Conservation (phyloP, 345 rosid genomes). For the Bruguiera gymnorhiza region DNA sequence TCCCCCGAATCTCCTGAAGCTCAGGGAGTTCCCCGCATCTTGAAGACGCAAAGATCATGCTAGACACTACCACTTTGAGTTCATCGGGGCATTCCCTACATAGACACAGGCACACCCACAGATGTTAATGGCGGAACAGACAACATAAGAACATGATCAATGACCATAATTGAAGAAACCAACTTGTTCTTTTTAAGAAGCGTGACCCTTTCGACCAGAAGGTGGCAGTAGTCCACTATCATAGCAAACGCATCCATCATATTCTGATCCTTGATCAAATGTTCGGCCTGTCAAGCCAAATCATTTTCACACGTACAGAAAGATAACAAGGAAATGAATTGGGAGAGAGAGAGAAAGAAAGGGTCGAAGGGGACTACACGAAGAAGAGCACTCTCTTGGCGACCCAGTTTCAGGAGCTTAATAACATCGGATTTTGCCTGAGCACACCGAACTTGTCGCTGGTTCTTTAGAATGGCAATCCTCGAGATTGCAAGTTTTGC, state of each 20-base stretch:
- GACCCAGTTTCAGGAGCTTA: slow-evolving; percentile 48
- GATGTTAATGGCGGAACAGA: too few relatives aligned
- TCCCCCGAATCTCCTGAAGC: slow-evolving; percentile 38
- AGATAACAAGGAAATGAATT: not conserved
- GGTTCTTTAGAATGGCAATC: slow-evolving; percentile 42
- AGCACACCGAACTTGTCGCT: slow-evolving; percentile 33
- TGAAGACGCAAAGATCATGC: slow-evolving; percentile 57
- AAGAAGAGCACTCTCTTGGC: slow-evolving; percentile 45
- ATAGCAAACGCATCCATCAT: slow-evolving; percentile 45
- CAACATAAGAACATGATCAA: not conserved
- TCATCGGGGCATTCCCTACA: slow-evolving; percentile 53
- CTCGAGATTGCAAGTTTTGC: slow-evolving; percentile 47
- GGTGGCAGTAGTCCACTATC: slow-evolving; percentile 42
- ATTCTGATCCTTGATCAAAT: slow-evolving; percentile 41
- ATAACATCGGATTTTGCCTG: slow-evolving; percentile 47
- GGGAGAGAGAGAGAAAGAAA: not conserved
- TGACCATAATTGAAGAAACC: not conserved
- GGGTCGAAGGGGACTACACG: slow-evolving; percentile 24
- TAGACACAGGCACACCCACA: too few relatives aligned
- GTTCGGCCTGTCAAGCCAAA: slow-evolving; percentile 38
- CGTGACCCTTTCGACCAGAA: slow-evolving; percentile 34
- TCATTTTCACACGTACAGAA: not conserved
- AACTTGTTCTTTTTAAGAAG: slow-evolving; percentile 40
- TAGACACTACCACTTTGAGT: slow-evolving; percentile 46
- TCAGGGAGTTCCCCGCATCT: slow-evolving; percentile 61